Evolutionary conservation across 148 eudicot species (phyloP).

Genomic region (Rhododendron ovatum): DNA sequence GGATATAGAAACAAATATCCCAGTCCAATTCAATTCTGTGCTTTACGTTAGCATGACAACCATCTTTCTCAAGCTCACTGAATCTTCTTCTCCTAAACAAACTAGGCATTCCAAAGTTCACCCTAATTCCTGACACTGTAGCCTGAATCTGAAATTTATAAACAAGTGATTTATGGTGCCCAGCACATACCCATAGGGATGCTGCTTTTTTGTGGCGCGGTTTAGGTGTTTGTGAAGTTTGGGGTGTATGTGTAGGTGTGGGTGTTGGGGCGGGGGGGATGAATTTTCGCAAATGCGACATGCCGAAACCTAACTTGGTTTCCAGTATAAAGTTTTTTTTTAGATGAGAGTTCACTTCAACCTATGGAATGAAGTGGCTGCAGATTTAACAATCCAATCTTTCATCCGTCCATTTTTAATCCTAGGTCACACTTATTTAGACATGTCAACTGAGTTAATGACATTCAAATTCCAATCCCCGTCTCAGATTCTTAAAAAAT

Average conservation of each 20-base stretch:
- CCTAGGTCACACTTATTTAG: neutral
- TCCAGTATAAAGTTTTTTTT: neutral
- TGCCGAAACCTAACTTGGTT: neutral
- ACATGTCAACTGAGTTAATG: too few species aligned
- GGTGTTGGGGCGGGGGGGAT: neutral
- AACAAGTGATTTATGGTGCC: neutral
- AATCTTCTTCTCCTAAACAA: neutral
- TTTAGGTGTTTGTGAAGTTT: neutral
- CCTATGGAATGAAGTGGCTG: neutral
- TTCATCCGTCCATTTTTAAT: neutral
- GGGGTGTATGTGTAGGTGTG: neutral
- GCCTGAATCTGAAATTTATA: neutral
- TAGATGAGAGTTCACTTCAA: neutral
- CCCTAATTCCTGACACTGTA: neutral
- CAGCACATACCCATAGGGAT: neutral
- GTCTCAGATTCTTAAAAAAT: neutral
- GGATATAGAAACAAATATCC: neutral
- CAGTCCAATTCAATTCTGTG: neutral
- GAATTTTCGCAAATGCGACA: neutral
- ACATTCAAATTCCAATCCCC: neutral
- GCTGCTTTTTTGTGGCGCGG: neutral
- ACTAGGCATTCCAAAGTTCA: neutral
- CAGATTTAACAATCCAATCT: neutral
- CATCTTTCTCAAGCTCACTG: neutral
- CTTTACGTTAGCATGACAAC: neutral